Evolutionary conservation across 805 yeast genomes (phyloP).

Genomic region (Wickerhamomyces bisporus): DNA sequence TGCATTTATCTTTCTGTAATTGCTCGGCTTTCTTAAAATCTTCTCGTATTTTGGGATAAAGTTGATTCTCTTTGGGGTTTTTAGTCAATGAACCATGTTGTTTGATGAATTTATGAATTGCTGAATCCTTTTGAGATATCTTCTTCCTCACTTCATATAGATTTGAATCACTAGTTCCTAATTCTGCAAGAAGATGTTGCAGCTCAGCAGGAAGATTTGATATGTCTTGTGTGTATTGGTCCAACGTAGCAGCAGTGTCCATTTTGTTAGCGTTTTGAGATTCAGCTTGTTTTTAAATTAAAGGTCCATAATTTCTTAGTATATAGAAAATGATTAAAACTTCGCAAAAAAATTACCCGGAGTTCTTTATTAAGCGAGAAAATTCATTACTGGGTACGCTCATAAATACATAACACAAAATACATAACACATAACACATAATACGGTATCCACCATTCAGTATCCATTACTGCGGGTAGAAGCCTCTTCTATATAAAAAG

Average conservation of each 20-base stretch:
- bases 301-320: too few species aligned
- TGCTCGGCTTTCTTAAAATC: constrained; percentile 55
- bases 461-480: too few species aligned
- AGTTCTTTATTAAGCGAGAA: neutral
- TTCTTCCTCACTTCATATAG: constrained; percentile 62
- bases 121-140: constrained; percentile 67
- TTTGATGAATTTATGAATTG: constrained; percentile 74
- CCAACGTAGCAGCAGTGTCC: constrained; percentile 88
- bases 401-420: too few species aligned
- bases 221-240: constrained; percentile 65
- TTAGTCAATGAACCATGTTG: constrained; percentile 77
- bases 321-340: too few species aligned
- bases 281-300: too few species aligned
- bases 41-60: constrained; percentile 60
- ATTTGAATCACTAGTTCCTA: constrained; percentile 62
- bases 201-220: constrained; percentile 87
- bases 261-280: too few species aligned
- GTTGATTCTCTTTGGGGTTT: constrained; percentile 73
- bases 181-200: constrained; percentile 72
- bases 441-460: too few species aligned
- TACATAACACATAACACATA: too few species aligned
- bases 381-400: neutral
- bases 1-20: constrained; percentile 72
- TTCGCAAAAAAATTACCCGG: neutral
- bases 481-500: too few species aligned